These are phyloP conservation scores for Hibiscus mutabilis DNA, from an alignment of 345 rosid species.

Conservation along the genomic window DNA sequence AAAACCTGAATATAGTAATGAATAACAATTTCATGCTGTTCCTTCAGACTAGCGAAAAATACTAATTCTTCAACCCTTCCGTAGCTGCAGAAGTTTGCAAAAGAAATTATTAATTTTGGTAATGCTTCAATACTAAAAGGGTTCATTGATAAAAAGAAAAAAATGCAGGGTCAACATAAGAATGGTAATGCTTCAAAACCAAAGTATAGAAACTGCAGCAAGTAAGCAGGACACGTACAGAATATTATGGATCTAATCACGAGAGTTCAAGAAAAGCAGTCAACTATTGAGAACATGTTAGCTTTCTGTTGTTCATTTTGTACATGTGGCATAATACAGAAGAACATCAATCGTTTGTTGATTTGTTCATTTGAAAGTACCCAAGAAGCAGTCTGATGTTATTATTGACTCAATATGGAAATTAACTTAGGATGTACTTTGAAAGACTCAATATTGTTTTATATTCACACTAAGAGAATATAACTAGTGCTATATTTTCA, in stretches of 20 bases:
- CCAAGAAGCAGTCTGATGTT: background rate
- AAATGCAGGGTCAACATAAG: background rate
- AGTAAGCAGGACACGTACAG: background rate
- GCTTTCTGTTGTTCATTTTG: background rate
- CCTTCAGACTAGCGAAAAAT: constrained; percentile 91
- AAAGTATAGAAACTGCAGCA: background rate
- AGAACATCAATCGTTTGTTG: background rate
- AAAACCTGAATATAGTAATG: constrained; percentile 86
- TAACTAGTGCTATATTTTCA: background rate
- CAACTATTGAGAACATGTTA: background rate
- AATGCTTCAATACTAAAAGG: constrained; percentile 4
- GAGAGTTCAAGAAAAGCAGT: background rate
- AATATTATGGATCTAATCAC: background rate
- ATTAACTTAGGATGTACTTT: background rate
- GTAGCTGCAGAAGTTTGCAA: constrained; percentile 54
- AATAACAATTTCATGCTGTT: constrained; percentile 83
- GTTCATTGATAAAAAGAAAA: background rate
- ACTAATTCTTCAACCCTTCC: constrained; percentile 97
- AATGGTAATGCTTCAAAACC: constrained; percentile 2
- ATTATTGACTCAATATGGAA: background rate
- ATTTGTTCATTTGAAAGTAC: background rate
- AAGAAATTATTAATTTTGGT: constrained; percentile 2
- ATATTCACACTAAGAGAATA: background rate
- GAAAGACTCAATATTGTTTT: background rate
- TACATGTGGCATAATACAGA: background rate